phyloP scores from a whole-genome alignment of 2,329 filamentous ascomycete species.

The Paracoccidioides brasiliensis region DNA sequence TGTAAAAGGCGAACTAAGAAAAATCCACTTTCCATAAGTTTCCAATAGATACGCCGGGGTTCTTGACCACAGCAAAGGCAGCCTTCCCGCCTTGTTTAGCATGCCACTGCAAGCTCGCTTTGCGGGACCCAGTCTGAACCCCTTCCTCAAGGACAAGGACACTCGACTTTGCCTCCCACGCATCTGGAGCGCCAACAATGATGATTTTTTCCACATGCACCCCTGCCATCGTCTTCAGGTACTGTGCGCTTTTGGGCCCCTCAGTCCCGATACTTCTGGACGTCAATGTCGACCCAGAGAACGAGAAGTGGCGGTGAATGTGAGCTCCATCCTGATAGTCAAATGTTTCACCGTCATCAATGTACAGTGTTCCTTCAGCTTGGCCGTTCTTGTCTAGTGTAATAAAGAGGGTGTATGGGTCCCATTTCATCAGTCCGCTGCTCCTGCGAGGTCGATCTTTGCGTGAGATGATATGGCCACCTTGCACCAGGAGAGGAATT shows the following conservation, averaged over 20 bases:
- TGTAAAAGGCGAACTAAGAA: slow-evolving; percentile 9
- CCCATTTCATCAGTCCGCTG: slow-evolving; percentile 77
- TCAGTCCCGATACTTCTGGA: slow-evolving; percentile 54
- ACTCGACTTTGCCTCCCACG: slow-evolving; percentile 53
- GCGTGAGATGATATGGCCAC: slow-evolving; percentile 80
- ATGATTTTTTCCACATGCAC: slow-evolving; percentile 77
- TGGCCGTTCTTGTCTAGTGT: slow-evolving; percentile 54
- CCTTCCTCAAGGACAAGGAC: slow-evolving; percentile 40
- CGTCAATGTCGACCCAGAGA: slow-evolving; percentile 46
- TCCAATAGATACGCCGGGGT: slow-evolving; percentile 49
- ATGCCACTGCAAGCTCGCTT: slow-evolving; percentile 49
- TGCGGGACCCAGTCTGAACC: slow-evolving; percentile 24
- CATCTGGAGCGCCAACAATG: slow-evolving; percentile 61
- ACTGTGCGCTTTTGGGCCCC: slow-evolving; percentile 54
- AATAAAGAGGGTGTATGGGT: slow-evolving; percentile 87
- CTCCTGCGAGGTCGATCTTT: slow-evolving; percentile 80
- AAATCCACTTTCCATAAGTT: slow-evolving; percentile 53
- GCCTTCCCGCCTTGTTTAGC: slow-evolving; percentile 41
- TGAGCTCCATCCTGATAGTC: slow-evolving; percentile 76
- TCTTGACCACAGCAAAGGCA: slow-evolving; percentile 50
- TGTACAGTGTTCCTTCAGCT: slow-evolving; percentile 72
- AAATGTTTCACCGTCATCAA: slow-evolving; percentile 88
- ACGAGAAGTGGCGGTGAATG: slow-evolving; percentile 70
- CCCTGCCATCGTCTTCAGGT: slow-evolving; percentile 63
- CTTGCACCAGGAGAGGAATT: slow-evolving; percentile 82